These are phyloP conservation scores for Suillus hirtellus DNA, from an alignment of 768 basidiomycete genomes.

Conservation along the genomic window DNA sequence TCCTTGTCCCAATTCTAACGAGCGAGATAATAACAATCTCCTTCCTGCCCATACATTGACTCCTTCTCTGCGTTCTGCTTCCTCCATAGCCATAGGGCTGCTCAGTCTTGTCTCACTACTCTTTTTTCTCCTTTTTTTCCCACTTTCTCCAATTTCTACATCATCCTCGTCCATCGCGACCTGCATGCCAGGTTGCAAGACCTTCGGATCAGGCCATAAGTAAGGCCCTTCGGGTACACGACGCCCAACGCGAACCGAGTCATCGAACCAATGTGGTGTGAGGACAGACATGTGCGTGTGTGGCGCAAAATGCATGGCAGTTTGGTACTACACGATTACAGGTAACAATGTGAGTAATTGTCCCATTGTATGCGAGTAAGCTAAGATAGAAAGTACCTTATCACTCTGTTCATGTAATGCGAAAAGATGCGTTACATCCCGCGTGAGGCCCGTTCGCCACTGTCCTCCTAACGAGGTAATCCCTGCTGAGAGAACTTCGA, in stretches of 20 bases:
- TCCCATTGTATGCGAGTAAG: background rate
- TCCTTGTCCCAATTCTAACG: constrained; percentile 52
- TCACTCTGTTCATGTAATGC: constrained; percentile 49
- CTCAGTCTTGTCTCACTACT: constrained; percentile 22
- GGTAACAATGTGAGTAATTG: constrained; percentile 1
- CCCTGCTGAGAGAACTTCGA: constrained; percentile 71
- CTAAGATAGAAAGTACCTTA: constrained; percentile 40
- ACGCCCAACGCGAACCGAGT: constrained; percentile 60
- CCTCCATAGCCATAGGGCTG: constrained; percentile 22
- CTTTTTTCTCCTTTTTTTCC: constrained; percentile 25
- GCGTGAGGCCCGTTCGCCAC: constrained; percentile 73
- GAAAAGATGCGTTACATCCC: constrained; percentile 88
- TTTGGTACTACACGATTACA: constrained; percentile 36
- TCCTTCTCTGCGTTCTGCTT: constrained; percentile 19
- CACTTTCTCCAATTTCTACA: constrained; percentile 17
- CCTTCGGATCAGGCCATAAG: constrained; percentile 71
- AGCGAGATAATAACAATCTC: constrained; percentile 60
- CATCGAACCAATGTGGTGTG: constrained; percentile 94
- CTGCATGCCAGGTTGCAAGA: constrained; percentile 37
- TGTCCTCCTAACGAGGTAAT: constrained; percentile 80
- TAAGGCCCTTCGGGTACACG: constrained; percentile 56
- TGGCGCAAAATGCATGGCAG: constrained; percentile 57
- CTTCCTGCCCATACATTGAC: constrained; percentile 56
- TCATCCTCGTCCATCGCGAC: constrained; percentile 19
- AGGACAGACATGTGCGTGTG: constrained; percentile 64